phyloP scores from a whole-genome alignment of 2,329 filamentous ascomycete genomes.

The Sporothrix pallida region DNA sequence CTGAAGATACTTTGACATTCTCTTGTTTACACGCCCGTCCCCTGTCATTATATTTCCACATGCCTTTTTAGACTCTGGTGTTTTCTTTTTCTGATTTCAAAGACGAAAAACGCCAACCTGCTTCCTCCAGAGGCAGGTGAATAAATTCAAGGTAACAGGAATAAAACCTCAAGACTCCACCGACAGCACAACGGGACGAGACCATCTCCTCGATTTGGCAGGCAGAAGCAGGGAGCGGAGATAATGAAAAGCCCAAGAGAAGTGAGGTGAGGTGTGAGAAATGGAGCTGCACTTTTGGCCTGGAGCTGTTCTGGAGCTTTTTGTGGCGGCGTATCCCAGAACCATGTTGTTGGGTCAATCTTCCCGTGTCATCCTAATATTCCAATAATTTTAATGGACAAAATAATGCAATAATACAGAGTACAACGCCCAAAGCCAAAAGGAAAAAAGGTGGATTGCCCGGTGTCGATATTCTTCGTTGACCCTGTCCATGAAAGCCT shows the following conservation, averaged over 20 bases:
- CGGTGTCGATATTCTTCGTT: background rate
- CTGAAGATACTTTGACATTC: background rate
- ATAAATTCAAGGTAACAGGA: background rate
- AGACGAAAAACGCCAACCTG: background rate
- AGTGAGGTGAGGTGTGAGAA: background rate
- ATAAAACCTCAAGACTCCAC: background rate
- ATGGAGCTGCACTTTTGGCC: background rate
- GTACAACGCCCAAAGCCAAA: no score
- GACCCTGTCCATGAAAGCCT: no score
- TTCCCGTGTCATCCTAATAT: background rate
- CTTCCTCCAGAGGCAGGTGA: background rate
- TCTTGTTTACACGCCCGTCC: no score
- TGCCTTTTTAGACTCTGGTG: background rate
- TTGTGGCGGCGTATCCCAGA: conserved; percentile 27
- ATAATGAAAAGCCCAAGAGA: background rate
- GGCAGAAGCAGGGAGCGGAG: background rate
- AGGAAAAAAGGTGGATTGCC: background rate
- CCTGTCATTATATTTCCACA: background rate
- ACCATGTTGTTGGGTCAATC: conserved; percentile 34
- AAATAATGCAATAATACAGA: background rate
- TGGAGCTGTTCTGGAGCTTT: background rate
- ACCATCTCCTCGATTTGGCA: background rate
- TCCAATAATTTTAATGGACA: background rate
- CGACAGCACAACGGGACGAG: background rate
- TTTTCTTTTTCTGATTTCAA: background rate